A percentile compares a stretch with the other conserved stretches of the same genome.
phyloP scores from a whole-genome alignment of 805 yeast genomes.

The Kockiozyma suomiensis region DNA sequence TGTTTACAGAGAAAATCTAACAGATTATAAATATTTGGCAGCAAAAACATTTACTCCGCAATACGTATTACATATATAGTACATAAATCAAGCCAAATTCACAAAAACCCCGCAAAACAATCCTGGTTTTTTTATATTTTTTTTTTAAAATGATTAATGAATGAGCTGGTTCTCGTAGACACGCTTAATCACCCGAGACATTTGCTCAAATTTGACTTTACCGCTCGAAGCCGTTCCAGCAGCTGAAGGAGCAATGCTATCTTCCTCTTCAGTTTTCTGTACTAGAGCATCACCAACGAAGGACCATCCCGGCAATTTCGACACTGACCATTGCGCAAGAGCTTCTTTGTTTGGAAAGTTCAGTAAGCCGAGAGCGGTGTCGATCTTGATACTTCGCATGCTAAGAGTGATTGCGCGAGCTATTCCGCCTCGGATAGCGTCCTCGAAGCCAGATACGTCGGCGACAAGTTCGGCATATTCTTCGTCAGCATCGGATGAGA shows the following conservation, averaged over 20 bases:
- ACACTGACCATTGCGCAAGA: conserved; percentile 38
- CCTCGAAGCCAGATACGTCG: conserved; percentile 43
- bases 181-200: conserved; percentile 39
- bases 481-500: conserved; percentile 39
- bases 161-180: conserved; percentile 38
- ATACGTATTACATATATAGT: neutral
- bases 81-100: neutral
- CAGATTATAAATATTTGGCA: too few relatives aligned
- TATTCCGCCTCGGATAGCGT: conserved; percentile 40
- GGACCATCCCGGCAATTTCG: conserved; percentile 38
- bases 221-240: conserved; percentile 32
- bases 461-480: conserved; percentile 43
- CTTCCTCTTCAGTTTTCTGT: conserved; percentile 37
- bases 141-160: neutral
- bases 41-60: too few relatives aligned
- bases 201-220: conserved; percentile 39
- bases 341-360: conserved; percentile 36
- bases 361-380: conserved; percentile 40
- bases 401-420: conserved; percentile 40
- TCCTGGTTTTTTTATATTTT: neutral
- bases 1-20: too few relatives aligned
- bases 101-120: neutral
- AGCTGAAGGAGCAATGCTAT: conserved; percentile 32
- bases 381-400: conserved; percentile 37
- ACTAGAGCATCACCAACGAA: conserved; percentile 38